Conservation (phyloP, 495 filamentous ascomycete genomes). For the Haplographium delicatum region DNA sequence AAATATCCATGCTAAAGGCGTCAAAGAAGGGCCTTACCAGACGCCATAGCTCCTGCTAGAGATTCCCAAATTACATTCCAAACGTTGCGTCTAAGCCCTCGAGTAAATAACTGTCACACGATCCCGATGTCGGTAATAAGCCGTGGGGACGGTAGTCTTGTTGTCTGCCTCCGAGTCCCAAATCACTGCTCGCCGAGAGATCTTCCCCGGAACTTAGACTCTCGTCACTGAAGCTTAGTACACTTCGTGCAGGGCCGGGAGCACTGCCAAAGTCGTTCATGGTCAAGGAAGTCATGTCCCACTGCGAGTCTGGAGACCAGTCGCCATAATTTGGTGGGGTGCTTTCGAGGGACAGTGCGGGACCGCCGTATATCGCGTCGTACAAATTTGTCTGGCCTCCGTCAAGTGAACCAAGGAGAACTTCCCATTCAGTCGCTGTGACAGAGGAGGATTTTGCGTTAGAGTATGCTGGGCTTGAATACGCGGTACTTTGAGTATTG, state of each 20-base stretch:
- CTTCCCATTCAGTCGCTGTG: conserved; percentile 71
- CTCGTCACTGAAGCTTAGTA: conserved; percentile 72
- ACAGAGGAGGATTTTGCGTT: conserved; percentile 30
- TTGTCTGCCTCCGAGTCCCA: conserved; percentile 8
- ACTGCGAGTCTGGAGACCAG: conserved; percentile 52
- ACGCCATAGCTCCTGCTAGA: neutral
- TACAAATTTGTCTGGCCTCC: conserved; percentile 74
- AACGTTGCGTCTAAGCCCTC: conserved; percentile 36
- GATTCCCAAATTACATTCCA: conserved; percentile 9
- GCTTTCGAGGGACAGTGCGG: conserved; percentile 41
- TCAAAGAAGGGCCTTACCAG: neutral
- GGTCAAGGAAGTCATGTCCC: conserved; percentile 43
- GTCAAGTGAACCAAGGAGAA: conserved; percentile 70
- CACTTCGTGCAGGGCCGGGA: conserved; percentile 54
- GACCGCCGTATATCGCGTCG: conserved; percentile 76
- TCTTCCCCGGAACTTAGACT: conserved; percentile 58
- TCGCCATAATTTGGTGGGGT: conserved; percentile 27
- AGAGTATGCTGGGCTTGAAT: neutral
- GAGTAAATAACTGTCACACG: conserved; percentile 31
- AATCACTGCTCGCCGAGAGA: conserved; percentile 24
- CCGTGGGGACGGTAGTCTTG: conserved; percentile 10
- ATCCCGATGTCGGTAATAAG: conserved; percentile 23
- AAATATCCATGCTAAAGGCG: neutral
- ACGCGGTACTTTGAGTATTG: conserved; percentile 5
- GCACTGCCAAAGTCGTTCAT: conserved; percentile 37